phyloP scores from a whole-genome alignment of 371 early-diverging fungal species.

The Circinella minor region DNA sequence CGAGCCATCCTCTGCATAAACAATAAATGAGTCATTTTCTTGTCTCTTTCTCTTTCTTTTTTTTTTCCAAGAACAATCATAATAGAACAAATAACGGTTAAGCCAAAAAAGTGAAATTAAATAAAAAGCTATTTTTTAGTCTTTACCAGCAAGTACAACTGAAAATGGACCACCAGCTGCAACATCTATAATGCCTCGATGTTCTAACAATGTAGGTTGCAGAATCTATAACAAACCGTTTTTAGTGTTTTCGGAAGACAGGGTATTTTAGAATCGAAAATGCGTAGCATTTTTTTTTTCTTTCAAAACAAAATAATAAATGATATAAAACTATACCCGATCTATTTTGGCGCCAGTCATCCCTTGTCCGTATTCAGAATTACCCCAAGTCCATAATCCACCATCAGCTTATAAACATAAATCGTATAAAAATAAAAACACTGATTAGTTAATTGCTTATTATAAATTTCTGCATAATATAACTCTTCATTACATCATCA shows the following conservation, averaged over 20 bases:
- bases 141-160: constrained; percentile 56
- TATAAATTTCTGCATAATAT: no score
- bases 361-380: constrained; percentile 84
- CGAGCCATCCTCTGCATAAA: constrained; percentile 46
- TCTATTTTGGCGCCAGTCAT: constrained; percentile 74
- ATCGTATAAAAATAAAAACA: no score
- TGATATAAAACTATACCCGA: constrained; percentile 46
- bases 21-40: neutral
- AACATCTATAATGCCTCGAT: constrained; percentile 49
- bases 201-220: constrained; percentile 53
- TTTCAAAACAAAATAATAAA: neutral
- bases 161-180: constrained; percentile 82
- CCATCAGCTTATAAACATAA: constrained; percentile 36
- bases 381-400: constrained; percentile 79
- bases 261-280: neutral
- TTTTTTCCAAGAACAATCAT: neutral
- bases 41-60: neutral
- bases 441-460: no score
- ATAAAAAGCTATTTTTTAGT: no score
- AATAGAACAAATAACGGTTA: no score
- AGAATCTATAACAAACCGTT: constrained; percentile 49
- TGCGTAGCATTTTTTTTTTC: neutral
- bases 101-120: neutral
- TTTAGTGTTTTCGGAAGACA: no score
- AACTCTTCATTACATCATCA: no score